These are phyloP conservation scores for Neospora caninum DNA, from an alignment of 169 alveolate species.

Conservation along the genomic window DNA sequence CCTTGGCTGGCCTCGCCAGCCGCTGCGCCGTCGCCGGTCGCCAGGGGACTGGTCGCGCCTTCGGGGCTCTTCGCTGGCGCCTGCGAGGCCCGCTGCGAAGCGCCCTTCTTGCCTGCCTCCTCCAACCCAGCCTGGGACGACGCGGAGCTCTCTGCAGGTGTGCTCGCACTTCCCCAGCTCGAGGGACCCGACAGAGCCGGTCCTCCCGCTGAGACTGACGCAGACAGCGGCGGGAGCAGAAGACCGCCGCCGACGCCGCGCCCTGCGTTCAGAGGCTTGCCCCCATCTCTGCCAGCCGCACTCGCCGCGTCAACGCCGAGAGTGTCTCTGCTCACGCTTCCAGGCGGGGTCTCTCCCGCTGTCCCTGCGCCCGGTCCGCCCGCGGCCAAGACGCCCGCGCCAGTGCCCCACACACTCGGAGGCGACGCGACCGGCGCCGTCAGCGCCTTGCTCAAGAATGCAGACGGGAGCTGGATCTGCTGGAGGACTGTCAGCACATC, in stretches of 20 bases:
- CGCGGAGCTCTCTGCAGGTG: neutral
- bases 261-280: neutral
- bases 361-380: neutral
- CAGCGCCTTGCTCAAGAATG: neutral
- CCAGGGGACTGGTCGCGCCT: neutral
- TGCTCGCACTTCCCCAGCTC: neutral
- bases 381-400: neutral
- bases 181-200: neutral
- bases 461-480: slow-evolving; percentile 40
- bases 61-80: neutral
- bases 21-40: neutral
- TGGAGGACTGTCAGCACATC: slow-evolving; percentile 20
- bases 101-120: neutral
- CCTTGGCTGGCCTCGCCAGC: neutral
- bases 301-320: neutral
- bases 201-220: neutral
- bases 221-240: neutral
- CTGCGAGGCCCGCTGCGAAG: neutral
- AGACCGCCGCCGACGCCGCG: neutral
- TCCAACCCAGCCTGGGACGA: neutral
- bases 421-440: neutral
- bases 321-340: neutral
- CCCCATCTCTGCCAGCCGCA: neutral
- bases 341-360: neutral
- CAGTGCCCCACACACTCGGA: slow-evolving; percentile 10